Base-by-base conservation (phyloP, 805 yeast genomes). In the Saccharomyces paradoxus region DNA sequence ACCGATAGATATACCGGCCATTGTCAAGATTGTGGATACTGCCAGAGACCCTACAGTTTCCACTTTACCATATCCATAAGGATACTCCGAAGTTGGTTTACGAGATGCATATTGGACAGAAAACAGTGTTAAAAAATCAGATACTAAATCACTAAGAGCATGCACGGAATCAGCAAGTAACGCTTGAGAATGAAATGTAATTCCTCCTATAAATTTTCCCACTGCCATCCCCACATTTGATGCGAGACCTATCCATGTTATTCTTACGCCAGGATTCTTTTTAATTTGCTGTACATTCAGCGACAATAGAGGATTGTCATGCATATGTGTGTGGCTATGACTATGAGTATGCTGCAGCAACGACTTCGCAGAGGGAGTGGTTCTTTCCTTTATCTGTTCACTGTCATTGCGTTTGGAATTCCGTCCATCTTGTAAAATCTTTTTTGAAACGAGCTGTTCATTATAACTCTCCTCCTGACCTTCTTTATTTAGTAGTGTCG, bases 81-180 rank as follows among this genome's bases (percentile, higher is more conserved):
- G 98, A 65, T 81, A 94, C 24, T 68, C 62, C 3, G 71, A 65
- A 31, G 80, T 78, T 10, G 91, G 86, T 7, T 79, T 72, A 60
- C 81, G 81, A 10, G 77, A 70, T 4, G 95, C 84, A 50, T 86
- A 82, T 31, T 87, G 83, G 21, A 94, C 97, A 0, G 98, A 92
- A 4, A 90, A 84, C 54, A 94, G 75, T 0, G 99, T 94, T 59
- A 94, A 73, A 49, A 92, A 80, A 69, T 94, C 99, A 8, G 96
- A 87, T 14, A 94, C 80, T 73, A 92, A 76, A 71, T 94, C 99
- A 49, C 95, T 84, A 22, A 89, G 77, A 0, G 98, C 92, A 72
- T 94, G 99, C 29, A 90, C 84, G 0, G 97, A 91, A 71, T 94
- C 99, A 0, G 99, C 99, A 50, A 91, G 68, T 54, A 94, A 78